Evolutionary conservation across 192 early-diverging fungal genomes (phyloP).

Genomic region (Diversispora epigaea): DNA sequence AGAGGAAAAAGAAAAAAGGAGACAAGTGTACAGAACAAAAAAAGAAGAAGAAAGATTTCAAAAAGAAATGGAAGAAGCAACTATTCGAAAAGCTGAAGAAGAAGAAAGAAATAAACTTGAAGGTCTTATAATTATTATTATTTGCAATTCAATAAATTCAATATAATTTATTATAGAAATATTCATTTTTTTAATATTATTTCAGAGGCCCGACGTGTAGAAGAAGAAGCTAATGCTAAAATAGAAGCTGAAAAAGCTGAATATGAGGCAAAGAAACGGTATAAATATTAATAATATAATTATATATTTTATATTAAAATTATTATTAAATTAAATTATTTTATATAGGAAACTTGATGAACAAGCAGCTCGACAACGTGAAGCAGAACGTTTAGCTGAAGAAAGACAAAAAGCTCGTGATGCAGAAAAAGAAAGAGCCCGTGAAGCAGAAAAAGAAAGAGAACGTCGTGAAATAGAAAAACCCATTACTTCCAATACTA

Average conservation of each 20-base stretch:
- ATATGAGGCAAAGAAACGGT: conserved; percentile 34
- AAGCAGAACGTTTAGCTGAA: conserved; percentile 52
- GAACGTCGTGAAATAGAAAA: conserved; percentile 1
- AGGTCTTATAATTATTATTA: background rate
- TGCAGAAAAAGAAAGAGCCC: conserved; percentile 32
- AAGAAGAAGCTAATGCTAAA: conserved; percentile 47
- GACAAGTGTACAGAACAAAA: conserved; percentile 57
- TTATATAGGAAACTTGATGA: conserved; percentile 46
- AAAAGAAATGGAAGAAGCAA: conserved; percentile 45
- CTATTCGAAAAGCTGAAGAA: conserved; percentile 41
- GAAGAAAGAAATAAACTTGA: conserved; percentile 38
- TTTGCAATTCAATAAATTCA: background rate
- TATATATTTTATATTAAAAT: conserved; percentile 32
- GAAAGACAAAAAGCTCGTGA: conserved; percentile 40
- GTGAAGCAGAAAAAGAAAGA: conserved; percentile 27
- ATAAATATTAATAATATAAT: background rate
- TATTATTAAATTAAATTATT: conserved; percentile 30
- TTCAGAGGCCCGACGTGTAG: conserved; percentile 50
- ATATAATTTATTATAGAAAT: background rate
- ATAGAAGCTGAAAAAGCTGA: conserved; percentile 46
- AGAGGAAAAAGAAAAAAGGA: conserved; percentile 70
- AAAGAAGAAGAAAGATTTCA: conserved; percentile 51
- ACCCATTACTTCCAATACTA: conserved; percentile 9
- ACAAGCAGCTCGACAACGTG: conserved; percentile 48
- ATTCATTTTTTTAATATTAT: background rate